A percentile compares a stretch with the other conserved stretches of the same genome.
These are phyloP conservation scores for Epichloe sibirici DNA, from an alignment of 2,329 filamentous ascomycete genomes.

Conservation along the genomic window DNA sequence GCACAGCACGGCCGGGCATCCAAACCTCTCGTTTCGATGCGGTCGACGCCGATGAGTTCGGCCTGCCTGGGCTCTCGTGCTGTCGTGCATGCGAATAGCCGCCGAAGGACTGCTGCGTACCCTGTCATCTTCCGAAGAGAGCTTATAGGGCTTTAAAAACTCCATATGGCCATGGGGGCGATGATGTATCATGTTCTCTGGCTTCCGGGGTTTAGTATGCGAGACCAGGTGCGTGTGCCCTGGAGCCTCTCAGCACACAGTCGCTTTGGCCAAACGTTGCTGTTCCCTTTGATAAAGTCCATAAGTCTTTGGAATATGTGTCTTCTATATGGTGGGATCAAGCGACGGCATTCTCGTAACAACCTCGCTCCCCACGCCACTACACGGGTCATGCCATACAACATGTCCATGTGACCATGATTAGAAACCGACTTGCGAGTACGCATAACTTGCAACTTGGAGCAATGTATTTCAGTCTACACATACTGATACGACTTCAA, in stretches of 20 bases:
- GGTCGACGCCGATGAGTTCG: neutral
- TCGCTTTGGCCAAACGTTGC: too few species aligned
- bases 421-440: too few species aligned
- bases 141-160: slow-evolving; percentile 1
- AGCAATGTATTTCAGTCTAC: too few species aligned
- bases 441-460: too few species aligned
- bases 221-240: neutral
- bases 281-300: too few species aligned
- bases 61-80: slow-evolving; percentile 10
- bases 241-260: neutral
- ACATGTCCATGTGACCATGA: too few species aligned
- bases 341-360: too few species aligned
- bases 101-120: slow-evolving; percentile 12
- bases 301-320: neutral
- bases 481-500: too few species aligned
- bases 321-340: too few species aligned
- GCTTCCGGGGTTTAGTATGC: neutral
- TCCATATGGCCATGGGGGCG: slow-evolving; percentile 3
- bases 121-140: slow-evolving; percentile 2
- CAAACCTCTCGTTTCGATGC: neutral
- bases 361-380: too few species aligned
- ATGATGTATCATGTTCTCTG: neutral
- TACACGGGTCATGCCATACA: too few species aligned
- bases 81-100: slow-evolving; percentile 21
- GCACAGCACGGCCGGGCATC: neutral